phyloP scores from a whole-genome alignment of 768 basidiomycete genomes.

The Arthromyces matolae region DNA sequence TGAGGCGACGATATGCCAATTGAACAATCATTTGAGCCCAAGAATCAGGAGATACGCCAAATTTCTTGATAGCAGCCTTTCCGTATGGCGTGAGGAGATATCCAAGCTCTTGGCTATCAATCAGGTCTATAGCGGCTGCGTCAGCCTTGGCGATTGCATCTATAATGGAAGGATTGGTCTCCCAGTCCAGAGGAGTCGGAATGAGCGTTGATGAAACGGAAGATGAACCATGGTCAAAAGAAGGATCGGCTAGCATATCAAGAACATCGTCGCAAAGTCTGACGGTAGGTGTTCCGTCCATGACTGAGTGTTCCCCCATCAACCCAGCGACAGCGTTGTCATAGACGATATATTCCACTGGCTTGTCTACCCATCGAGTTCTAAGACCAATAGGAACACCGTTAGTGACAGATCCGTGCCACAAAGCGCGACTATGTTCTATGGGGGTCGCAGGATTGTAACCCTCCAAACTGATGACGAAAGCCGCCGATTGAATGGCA shows the following conservation, averaged over 20 bases:
- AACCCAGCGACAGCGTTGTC: conserved; percentile 79
- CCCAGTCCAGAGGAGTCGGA: conserved; percentile 62
- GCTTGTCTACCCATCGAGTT: conserved; percentile 89
- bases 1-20: conserved; percentile 77
- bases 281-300: conserved; percentile 85
- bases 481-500: conserved; percentile 81
- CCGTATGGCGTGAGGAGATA: conserved; percentile 74
- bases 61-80: conserved; percentile 80
- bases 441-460: conserved; percentile 47
- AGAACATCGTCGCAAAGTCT: conserved; percentile 71
- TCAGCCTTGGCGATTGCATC: conserved; percentile 57
- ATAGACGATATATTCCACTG: conserved; percentile 80
- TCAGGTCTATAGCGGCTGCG: conserved; percentile 50
- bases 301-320: conserved; percentile 91
- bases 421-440: conserved; percentile 66
- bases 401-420: conserved; percentile 71
- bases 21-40: conserved; percentile 95
- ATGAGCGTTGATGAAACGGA: conserved; percentile 16
- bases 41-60: conserved; percentile 88
- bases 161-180: conserved; percentile 43
- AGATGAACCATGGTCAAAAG: conserved; percentile 60
- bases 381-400: conserved; percentile 53
- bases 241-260: conserved; percentile 49
- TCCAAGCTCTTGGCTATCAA: conserved; percentile 58
- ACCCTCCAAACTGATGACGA: conserved; percentile 77